Percentiles rank a stretch among this genome's conserved stretches.
These are phyloP conservation scores for Cymbidium sinense DNA, from an alignment of 106 monocot genomes.

Conservation along the genomic window DNA sequence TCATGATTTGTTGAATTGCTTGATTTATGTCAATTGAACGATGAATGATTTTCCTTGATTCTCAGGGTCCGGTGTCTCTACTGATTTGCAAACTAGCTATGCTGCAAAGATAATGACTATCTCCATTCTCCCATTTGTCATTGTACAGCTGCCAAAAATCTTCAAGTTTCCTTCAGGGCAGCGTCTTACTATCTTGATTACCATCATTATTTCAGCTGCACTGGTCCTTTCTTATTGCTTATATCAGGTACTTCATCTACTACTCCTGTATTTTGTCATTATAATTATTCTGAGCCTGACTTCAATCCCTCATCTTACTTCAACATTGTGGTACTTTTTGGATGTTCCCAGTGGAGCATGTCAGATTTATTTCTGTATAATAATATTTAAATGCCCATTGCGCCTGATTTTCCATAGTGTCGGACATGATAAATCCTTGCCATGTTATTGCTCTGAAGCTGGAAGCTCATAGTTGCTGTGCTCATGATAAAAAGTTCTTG, in stretches of 20 bases:
- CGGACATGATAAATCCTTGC: not conserved
- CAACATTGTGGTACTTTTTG: not conserved
- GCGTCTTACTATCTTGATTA: constrained; percentile 46
- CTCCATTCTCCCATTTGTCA: constrained; percentile 75
- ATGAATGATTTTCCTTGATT: constrained; percentile 1
- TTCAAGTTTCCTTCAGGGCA: constrained; percentile 51
- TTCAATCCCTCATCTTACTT: not conserved
- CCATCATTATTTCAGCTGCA: constrained; percentile 44
- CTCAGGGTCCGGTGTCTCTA: constrained; percentile 72
- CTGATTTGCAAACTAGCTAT: constrained; percentile 79
- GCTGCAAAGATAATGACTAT: constrained; percentile 90
- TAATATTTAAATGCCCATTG: constrained; percentile 2
- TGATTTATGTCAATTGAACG: not conserved
- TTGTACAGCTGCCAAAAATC: constrained; percentile 66
- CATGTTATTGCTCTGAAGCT: not conserved
- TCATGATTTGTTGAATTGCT: not conserved
- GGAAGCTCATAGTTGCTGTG: not conserved
- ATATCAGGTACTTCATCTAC: constrained; percentile 79
- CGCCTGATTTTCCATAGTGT: not conserved
- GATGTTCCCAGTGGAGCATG: not conserved
- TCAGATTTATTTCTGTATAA: not conserved
- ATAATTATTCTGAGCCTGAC: not conserved
- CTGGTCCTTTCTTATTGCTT: constrained; percentile 75
- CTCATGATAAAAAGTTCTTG: not conserved
- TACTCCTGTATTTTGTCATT: not conserved